phyloP scores from a whole-genome alignment of 352 stramenopile species.

The Aphanomyces invadans region DNA sequence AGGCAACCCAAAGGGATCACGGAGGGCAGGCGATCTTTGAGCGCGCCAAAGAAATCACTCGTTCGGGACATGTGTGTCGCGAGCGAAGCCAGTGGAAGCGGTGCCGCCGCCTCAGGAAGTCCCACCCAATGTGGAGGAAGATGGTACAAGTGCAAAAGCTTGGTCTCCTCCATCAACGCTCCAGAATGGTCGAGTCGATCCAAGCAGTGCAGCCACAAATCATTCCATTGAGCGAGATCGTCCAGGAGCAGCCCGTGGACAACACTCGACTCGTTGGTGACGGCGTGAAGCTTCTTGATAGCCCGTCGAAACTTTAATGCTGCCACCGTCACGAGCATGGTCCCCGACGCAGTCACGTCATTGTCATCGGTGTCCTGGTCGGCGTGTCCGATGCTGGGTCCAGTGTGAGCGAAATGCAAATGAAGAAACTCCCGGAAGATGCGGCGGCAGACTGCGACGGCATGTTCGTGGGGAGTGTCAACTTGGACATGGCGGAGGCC shows the following conservation, averaged over 20 bases:
- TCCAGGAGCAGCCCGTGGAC: background rate
- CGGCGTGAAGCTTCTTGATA: background rate
- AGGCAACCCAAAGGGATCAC: background rate
- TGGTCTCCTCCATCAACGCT: background rate
- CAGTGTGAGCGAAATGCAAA: background rate
- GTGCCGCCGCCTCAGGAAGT: background rate
- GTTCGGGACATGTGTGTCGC: background rate
- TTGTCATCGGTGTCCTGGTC: background rate
- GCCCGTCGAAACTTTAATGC: conserved; percentile 1
- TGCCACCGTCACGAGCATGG: background rate
- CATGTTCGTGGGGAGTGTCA: background rate
- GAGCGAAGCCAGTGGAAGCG: background rate
- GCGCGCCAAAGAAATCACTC: background rate
- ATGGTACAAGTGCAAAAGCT: background rate
- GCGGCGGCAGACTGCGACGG: background rate
- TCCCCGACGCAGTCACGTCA: background rate
- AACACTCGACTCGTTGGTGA: background rate
- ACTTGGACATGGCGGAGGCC: background rate
- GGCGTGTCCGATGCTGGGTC: background rate
- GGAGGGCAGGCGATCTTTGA: background rate
- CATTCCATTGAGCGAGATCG: background rate
- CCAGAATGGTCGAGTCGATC: background rate
- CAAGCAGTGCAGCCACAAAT: background rate
- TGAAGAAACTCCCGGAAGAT: background rate
- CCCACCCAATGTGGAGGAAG: conserved; percentile 7